Conservation (phyloP, 2,329 filamentous ascomycete genomes). For the Colletotrichum sp. region DNA sequence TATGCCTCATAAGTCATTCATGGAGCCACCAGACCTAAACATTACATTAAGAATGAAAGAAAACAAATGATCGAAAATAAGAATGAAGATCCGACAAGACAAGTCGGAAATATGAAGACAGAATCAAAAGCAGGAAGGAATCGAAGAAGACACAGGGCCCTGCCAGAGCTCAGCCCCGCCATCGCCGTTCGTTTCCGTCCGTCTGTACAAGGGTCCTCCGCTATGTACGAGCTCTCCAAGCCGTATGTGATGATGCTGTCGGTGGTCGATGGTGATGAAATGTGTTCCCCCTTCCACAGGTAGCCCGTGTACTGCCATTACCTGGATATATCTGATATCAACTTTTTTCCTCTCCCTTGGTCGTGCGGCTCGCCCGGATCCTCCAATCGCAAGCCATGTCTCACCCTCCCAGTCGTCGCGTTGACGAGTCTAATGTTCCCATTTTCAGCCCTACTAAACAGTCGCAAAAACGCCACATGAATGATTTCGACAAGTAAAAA, state of each 20-base stretch:
- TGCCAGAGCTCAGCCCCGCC: not conserved
- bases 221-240: conserved; percentile 12
- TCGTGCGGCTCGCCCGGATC: not conserved
- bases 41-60: conserved; percentile 17
- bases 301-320: not conserved
- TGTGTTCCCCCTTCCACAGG: not conserved
- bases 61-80: not conserved
- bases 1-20: conserved; percentile 15
- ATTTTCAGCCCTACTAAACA: conserved; percentile 7
- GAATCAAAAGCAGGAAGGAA: not conserved
- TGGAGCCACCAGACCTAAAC: conserved; percentile 13
- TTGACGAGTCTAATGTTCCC: conserved; percentile 9
- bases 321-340: not conserved
- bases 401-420: conserved; percentile 1
- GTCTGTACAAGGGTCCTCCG: not conserved
- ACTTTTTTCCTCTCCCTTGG: not conserved
- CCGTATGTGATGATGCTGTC: not conserved
- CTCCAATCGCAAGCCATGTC: not conserved
- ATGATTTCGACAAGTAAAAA: conserved; percentile 11
- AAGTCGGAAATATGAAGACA: not conserved
- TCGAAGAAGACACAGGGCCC: not conserved
- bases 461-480: conserved; percentile 8
- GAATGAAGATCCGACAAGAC: not conserved
- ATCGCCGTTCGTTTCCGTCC: not conserved
- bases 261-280: not conserved